Percentiles rank a stretch among this genome's conserved stretches.
Conservation (phyloP, 345 rosid genomes). For the Pistacia integerrima region DNA sequence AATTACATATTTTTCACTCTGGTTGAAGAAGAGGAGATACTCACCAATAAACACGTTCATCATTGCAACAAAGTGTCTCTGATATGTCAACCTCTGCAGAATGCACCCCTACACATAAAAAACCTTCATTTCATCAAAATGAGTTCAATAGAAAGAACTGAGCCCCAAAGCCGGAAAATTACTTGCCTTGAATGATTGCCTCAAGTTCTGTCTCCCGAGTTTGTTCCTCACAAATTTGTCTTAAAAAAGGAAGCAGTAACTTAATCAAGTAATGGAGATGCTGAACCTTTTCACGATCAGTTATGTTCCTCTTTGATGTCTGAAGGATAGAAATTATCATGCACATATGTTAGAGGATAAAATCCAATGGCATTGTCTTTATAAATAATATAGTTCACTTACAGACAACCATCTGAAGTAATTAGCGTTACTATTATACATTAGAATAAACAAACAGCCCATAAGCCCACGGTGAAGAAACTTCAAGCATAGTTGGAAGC, state of each 20-base stretch:
- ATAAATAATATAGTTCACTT: background rate
- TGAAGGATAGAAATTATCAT: constrained; percentile 29
- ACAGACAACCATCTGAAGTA: background rate
- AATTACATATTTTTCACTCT: background rate
- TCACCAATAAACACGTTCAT: constrained; percentile 88
- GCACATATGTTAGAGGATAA: constrained; percentile 1
- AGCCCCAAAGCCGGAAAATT: constrained; percentile 6
- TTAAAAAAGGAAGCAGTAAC: constrained; percentile 61
- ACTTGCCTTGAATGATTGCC: constrained; percentile 55
- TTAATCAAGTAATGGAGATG: constrained; percentile 55
- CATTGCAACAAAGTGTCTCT: constrained; percentile 39
- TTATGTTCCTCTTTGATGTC: constrained; percentile 58
- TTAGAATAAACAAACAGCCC: background rate
- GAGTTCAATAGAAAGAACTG: constrained; percentile 10
- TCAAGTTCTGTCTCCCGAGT: constrained; percentile 55
- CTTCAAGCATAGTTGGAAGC: background rate
- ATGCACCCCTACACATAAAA: constrained; percentile 26
- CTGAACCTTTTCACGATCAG: constrained; percentile 44
- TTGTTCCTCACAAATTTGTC: constrained; percentile 55
- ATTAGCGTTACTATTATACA: background rate
- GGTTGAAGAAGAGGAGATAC: constrained; percentile 8
- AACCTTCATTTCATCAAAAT: constrained; percentile 11
- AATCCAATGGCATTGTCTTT: background rate
- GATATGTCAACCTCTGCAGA: constrained; percentile 39
- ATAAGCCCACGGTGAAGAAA: background rate